Base-by-base conservation (phyloP, 2,329 filamentous ascomycete genomes). In the Lasiodiplodia hormozganensis region DNA sequence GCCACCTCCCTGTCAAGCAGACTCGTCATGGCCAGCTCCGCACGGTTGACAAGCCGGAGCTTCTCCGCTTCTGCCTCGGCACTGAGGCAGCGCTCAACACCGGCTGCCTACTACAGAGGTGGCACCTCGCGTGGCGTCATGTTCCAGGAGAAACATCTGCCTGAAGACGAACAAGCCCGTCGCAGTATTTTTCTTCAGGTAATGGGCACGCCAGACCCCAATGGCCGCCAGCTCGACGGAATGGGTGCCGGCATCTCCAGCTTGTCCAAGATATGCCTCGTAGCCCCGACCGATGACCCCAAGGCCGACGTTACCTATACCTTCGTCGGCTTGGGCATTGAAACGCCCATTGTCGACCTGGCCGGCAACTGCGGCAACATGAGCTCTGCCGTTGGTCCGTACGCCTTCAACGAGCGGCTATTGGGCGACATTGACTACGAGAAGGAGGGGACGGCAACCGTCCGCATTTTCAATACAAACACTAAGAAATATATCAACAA, bases 341-440 rank as follows among this genome's bases (percentile, higher is more conserved):
- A 85, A 65, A 84, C 89, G 72, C 81, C 81, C 4, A 79, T 82
- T 38, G 83, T 93, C 2, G 90, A 93, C 73, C 85, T 87, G 73
- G 87, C 88, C 0, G 88, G 90, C 28, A 93, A 92, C 73, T 93
- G 90, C 75, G 91, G 91, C n/a, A 93, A 93, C 76, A 90, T 93
- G 89, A 87, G 84, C 6, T 84, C 86, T 51, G 85, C 88, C 0
- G 85, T 93, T 56, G 91, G 90, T 0, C 90, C 91, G 0, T 89
- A 87, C 74, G 88, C 88, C 2, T 64, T 64, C 43, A 64, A 64
- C 31, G 60, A 51, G 28, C 60, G 60, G n/a, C 16, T 64, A 18
- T 10, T 64, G n/a, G 47, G 60, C 14, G n/a, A 64, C 43, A 70
- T 16, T 70, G 73, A 67, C 65, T 80, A 74, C 57, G 65, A 58